These are phyloP conservation scores for Paulownia fortunei DNA, from an alignment of 257 asterid species.

Conservation along the genomic window DNA sequence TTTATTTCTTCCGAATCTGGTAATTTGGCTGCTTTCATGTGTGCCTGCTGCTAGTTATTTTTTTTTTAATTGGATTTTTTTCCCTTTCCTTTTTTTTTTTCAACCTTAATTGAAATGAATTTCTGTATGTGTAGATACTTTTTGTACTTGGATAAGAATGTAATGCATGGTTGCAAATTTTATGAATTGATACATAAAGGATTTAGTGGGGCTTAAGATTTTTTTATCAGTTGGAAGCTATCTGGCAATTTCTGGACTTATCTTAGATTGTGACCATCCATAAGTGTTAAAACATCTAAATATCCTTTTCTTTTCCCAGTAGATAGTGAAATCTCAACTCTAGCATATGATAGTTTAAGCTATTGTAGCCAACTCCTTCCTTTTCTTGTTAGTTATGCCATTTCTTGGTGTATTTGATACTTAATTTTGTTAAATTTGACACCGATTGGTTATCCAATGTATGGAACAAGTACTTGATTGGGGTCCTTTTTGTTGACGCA, in stretches of 20 bases:
- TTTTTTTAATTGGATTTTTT: background rate
- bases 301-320: slow-evolving; percentile 10
- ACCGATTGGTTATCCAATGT: background rate
- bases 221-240: slow-evolving; percentile 7
- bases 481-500: slow-evolving; percentile 10
- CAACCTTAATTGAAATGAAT: background rate
- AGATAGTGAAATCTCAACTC: background rate
- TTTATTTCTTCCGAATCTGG: slow-evolving; percentile 3
- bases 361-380: background rate
- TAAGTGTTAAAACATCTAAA: slow-evolving; percentile 18
- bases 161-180: slow-evolving; percentile 18
- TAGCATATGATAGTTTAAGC: slow-evolving; percentile 24
- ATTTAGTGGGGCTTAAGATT: slow-evolving; percentile 21
- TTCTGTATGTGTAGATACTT: background rate
- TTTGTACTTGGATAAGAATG: slow-evolving; percentile 13
- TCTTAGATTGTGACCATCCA: slow-evolving; percentile 31
- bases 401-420: slow-evolving; percentile 23
- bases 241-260: slow-evolving; percentile 25
- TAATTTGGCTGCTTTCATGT: slow-evolving; percentile 23
- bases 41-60: background rate
- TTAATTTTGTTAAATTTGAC: background rate
- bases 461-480: slow-evolving; percentile 5
- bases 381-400: slow-evolving; percentile 11
- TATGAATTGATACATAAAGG: slow-evolving; percentile 24
- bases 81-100: background rate